Evolutionary conservation across 129 eudicot genomes (phyloP), one percentile per base, ranked within the genome.

Genomic region (Pulicaria dysenterica): DNA sequence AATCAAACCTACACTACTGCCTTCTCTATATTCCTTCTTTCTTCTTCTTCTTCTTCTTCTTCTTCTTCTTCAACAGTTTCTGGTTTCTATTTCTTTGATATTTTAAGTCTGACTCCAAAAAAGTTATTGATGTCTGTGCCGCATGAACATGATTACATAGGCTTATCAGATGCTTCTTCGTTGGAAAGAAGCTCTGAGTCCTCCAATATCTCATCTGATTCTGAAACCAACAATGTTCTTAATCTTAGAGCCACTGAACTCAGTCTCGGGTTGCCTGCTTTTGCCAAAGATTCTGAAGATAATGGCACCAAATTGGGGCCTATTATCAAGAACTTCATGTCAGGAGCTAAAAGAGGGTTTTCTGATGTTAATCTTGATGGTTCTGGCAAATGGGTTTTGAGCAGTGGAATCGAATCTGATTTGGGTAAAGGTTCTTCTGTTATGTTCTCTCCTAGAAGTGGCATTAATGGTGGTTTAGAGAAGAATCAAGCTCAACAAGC

Each of bases 241-340:
- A 86, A 90, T 74, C 85, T 91, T 15, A 91, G 77, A 70, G 91
- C 86, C 66, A 95, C 99, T 40, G 96, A 95, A 78, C 84, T 95
- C 15, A 84, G 97, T 46, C 99, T 95, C 61, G 99, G 97, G 10
- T 82, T 90, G 76, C 98, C 98, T 73, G 98, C 97, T 48, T 90
- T 83, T 72, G 83, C 87, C 43, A 84, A 78, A 13, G 80, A 68
- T 49, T 79, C 59, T 48, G 76, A 76, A 58, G 86, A 67, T 63
- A 53, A 70, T 42, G 83, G 73, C 17, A 57, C 67, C 43, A 66
- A 40, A 16, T 53, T 17, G 69, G 79, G 75, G 75, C 49, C 38
- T 54, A 36, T 71, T 38, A 14, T 61, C 67, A 85, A 87, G 79
- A 84, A 69, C 79, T 75, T 83, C 41, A 82, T 77, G 60, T 85